These are phyloP conservation scores for Zymoseptoria passerinii DNA, from an alignment of 2,329 filamentous ascomycete genomes.

Conservation along the genomic window DNA sequence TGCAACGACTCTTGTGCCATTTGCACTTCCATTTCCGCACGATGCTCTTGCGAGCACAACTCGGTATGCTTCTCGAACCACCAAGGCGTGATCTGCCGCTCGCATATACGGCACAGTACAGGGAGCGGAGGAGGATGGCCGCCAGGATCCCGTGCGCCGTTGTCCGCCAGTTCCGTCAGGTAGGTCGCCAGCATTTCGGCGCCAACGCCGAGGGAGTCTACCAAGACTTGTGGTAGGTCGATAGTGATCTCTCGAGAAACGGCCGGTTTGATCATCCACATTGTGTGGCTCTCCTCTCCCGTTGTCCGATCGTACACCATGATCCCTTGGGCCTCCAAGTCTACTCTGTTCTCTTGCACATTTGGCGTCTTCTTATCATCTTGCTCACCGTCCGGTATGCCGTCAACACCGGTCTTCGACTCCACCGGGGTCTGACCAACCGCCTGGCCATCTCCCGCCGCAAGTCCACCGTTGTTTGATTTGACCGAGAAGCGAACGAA, in stretches of 20 bases:
- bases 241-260: constrained; percentile 89
- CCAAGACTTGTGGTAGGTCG: constrained; percentile 78
- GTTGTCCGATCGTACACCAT: constrained; percentile 91
- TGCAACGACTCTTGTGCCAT: constrained; percentile 85
- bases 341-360: constrained; percentile 46
- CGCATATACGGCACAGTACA: constrained; percentile 91
- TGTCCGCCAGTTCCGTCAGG: constrained; percentile 79
- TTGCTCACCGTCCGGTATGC: constrained; percentile 5
- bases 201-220: constrained; percentile 87
- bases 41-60: constrained; percentile 88
- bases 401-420: constrained; percentile 20
- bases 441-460: constrained; percentile 39
- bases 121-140: constrained; percentile 73
- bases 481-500: constrained; percentile 73
- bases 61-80: constrained; percentile 99
- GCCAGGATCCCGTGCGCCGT: constrained; percentile 63
- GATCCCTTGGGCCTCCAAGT: constrained; percentile 92
- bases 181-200: constrained; percentile 93
- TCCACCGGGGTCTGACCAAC: constrained; percentile 23
- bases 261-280: constrained; percentile 99
- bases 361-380: constrained; percentile 3
- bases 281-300: constrained; percentile 85
- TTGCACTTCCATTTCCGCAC: constrained; percentile 95
- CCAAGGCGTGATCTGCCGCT: constrained; percentile 94
- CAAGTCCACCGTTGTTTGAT: constrained; percentile 44